phyloP scores from a whole-genome alignment of 176 grass and related monocot genomes.

The Avena sativa region DNA sequence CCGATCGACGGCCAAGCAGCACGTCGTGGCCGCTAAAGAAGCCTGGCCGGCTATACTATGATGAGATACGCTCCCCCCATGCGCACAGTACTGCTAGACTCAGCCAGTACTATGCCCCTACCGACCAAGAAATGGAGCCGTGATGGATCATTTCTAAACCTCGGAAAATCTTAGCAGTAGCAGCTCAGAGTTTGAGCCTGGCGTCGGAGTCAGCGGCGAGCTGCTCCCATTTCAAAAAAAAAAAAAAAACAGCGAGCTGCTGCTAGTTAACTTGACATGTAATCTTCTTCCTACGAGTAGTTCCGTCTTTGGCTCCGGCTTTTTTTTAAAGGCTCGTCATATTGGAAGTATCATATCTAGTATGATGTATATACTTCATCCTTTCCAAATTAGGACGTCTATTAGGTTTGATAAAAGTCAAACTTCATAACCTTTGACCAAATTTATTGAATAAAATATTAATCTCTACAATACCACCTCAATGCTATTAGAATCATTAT shows the following conservation, averaged over 20 bases:
- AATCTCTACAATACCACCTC: too few species aligned
- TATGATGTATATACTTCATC: too few species aligned
- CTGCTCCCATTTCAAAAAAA: neutral
- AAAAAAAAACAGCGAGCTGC: too few species aligned
- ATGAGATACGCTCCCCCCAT: neutral
- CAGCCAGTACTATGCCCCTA: neutral
- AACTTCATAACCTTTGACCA: too few species aligned
- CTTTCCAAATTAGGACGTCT: too few species aligned
- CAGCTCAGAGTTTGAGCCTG: slow-evolving; percentile 20
- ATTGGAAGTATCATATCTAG: too few species aligned
- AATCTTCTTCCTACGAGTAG: slow-evolving; percentile 27
- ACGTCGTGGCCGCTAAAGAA: slow-evolving; percentile 43
- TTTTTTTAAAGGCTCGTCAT: neutral
- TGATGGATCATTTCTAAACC: neutral
- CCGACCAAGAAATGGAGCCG: neutral
- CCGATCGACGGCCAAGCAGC: slow-evolving; percentile 25
- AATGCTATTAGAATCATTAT: too few species aligned
- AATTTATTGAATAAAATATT: too few species aligned
- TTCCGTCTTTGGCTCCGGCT: neutral
- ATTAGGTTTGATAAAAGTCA: too few species aligned
- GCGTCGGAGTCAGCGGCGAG: slow-evolving; percentile 16
- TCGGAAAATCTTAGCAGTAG: neutral
- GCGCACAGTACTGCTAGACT: neutral
- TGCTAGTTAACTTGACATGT: slow-evolving; percentile 26
- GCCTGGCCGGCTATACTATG: slow-evolving; percentile 11